Evolutionary conservation across 805 yeast genomes (phyloP), one percentile per base, ranked within the genome.

Genomic region (Candida khao-thaluensis): DNA sequence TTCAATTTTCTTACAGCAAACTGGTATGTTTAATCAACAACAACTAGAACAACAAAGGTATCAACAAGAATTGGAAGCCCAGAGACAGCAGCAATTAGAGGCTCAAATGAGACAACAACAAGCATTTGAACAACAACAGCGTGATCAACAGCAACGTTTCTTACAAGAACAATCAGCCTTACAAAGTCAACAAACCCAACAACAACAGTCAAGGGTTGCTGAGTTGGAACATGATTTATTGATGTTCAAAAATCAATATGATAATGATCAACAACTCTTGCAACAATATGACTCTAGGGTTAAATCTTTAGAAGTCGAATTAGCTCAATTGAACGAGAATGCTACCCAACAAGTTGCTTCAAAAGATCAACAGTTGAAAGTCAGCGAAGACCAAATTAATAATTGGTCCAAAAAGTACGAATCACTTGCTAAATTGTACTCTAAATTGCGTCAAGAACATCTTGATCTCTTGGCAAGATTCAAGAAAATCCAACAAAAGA

Each of bases 381-480:
- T 74, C 38, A 58, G 87, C 32, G 88, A 83, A 52, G 90, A 85
- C 38, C 95, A 89, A 60, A 72, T 85, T 29, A 67, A 60, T 18
- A 74, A 77, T 44, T 90, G 96, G 95, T 79, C 85, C 45, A 77
- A 77, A 38, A 90, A 90, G 65, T 90, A 90, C 62, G 96, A 89
- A 55, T 75, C 93, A 0, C 71, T 90, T 46, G 96, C 96, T 5
- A 87, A 87, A 54, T 70, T 90, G 48, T 90, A 90, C 60, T 82
- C 95, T 2, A 96, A 89, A 62, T 70, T 90, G 50, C 82, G 97
- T 56, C 95, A 86, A 62, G 97, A 90, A 62, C 96, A 90, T 57
- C 71, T 90, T 53, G 84, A 81, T 46, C 64, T 89, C 40, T 72
- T 90, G 55, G 72, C 84, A 37, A 83, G 82, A 55, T 82, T 82